A percentile compares a stretch with the other conserved stretches of the same genome.
phyloP scores from a whole-genome alignment of 75 land plant species.

The Selaginella moellendorffii region DNA sequence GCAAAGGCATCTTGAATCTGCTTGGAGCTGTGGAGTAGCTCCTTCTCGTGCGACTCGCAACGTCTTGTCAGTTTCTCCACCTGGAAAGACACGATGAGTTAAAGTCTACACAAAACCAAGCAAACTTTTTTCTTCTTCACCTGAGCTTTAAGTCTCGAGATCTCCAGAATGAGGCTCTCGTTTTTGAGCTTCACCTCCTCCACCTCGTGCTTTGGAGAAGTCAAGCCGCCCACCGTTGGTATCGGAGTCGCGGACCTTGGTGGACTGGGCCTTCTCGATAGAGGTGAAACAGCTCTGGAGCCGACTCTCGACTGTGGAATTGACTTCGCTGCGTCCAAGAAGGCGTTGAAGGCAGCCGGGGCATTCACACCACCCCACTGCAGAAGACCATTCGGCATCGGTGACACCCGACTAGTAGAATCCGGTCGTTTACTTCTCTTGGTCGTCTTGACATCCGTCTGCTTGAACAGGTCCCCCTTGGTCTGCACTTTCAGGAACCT shows the following conservation, averaged over 20 bases:
- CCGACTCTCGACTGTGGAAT: slow-evolving; percentile 66
- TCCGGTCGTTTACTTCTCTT: not conserved
- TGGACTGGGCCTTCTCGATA: slow-evolving; percentile 38
- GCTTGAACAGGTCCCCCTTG: not conserved
- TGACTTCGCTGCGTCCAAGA: slow-evolving; percentile 46
- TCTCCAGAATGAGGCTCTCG: slow-evolving; percentile 41
- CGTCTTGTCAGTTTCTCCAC: slow-evolving; percentile 39
- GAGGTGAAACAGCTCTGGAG: slow-evolving; percentile 50
- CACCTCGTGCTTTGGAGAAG: slow-evolving; percentile 30
- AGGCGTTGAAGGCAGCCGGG: too few species aligned
- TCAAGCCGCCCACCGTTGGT: slow-evolving; percentile 22
- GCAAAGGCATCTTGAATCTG: slow-evolving; percentile 16
- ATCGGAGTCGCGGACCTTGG: slow-evolving; percentile 34
- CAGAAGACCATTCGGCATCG: not conserved
- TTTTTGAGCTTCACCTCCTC: slow-evolving; percentile 42
- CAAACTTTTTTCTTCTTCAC: slow-evolving; percentile 15
- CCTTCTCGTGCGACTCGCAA: slow-evolving; percentile 48
- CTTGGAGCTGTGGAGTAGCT: slow-evolving; percentile 37
- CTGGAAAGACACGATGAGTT: slow-evolving; percentile 17
- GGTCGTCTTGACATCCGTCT: not conserved
- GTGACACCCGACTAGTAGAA: not conserved
- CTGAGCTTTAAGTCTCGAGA: slow-evolving; percentile 41
- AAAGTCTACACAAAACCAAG: not conserved
- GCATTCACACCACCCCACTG: not conserved
- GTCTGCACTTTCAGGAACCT: not conserved